Evolutionary conservation across 2,329 filamentous ascomycete genomes (phyloP).

Genomic region (Chaetomiaceae sp.): DNA sequence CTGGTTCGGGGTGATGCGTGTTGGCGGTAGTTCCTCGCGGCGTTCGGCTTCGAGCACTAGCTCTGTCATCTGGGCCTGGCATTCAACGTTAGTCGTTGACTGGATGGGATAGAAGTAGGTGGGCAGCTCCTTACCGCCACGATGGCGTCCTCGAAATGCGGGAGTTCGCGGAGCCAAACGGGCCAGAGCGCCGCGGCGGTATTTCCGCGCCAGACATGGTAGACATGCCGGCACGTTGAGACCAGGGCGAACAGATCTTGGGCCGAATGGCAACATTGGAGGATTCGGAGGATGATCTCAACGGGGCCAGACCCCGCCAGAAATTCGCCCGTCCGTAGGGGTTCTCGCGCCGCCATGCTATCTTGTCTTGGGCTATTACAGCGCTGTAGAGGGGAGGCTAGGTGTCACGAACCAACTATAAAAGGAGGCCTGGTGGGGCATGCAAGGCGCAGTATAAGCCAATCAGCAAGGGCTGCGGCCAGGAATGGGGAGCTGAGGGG

Average conservation of each 20-base stretch:
- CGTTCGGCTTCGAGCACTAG: slow-evolving; percentile 5
- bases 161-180: slow-evolving; percentile 4
- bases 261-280: background rate
- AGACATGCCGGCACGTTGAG: background rate
- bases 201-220: background rate
- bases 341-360: no score
- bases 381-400: no score
- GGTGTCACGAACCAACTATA: no score
- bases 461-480: no score
- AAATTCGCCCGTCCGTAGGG: background rate
- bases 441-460: no score
- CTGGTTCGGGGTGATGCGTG: background rate
- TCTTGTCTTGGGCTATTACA: no score
- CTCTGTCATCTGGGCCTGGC: slow-evolving; percentile 8
- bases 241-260: background rate
- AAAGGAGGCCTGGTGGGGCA: no score
- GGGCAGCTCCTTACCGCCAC: background rate
- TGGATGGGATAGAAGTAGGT: background rate
- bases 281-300: slow-evolving; percentile 1
- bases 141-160: background rate
- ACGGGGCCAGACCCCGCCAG: background rate
- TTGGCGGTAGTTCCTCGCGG: background rate
- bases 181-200: background rate
- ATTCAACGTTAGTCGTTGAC: background rate
- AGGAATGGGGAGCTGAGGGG: no score